phyloP scores from a whole-genome alignment of 805 yeast species.

The Saccharomyces jurei region DNA sequence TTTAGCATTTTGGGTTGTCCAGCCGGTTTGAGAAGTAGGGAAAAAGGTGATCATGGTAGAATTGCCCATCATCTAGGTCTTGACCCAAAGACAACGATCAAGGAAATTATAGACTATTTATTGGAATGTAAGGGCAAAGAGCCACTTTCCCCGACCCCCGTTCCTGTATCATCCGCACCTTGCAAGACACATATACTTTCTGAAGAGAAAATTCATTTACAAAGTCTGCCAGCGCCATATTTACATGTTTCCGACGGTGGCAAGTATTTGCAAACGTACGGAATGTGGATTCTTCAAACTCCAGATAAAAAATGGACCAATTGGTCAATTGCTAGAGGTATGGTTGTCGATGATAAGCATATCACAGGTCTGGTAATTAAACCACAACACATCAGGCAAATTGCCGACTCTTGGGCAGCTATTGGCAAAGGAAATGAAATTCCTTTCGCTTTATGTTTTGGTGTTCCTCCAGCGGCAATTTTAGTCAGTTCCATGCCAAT shows the following conservation, averaged over 20 bases:
- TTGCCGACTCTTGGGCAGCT: constrained; percentile 20
- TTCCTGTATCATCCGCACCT: constrained; percentile 14
- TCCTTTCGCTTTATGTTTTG: constrained; percentile 23
- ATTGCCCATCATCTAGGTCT: constrained; percentile 22
- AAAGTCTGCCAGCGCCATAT: constrained; percentile 16
- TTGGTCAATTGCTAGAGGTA: constrained; percentile 28
- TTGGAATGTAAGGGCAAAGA: constrained; percentile 13
- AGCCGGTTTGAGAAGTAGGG: constrained; percentile 14
- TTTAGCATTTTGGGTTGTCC: constrained; percentile 22
- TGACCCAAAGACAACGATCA: constrained; percentile 16
- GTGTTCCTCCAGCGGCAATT: constrained; percentile 29
- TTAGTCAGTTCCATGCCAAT: constrained; percentile 21
- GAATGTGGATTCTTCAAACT: constrained; percentile 23
- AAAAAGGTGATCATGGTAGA: constrained; percentile 21
- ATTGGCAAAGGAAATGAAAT: constrained; percentile 19
- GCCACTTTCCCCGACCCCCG: constrained; percentile 11
- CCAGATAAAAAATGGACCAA: constrained; percentile 26
- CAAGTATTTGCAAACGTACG: constrained; percentile 25
- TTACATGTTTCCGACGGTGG: constrained; percentile 24
- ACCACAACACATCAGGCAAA: constrained; percentile 24
- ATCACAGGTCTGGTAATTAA: constrained; percentile 23
- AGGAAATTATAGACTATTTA: constrained; percentile 19
- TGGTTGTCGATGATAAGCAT: constrained; percentile 19
- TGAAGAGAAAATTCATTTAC: constrained; percentile 18
- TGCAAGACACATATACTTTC: constrained; percentile 13